Evolutionary conservation across 441 rosid genomes (phyloP), one percentile per base, ranked within the genome.

Genomic region (Sinapis alba): DNA sequence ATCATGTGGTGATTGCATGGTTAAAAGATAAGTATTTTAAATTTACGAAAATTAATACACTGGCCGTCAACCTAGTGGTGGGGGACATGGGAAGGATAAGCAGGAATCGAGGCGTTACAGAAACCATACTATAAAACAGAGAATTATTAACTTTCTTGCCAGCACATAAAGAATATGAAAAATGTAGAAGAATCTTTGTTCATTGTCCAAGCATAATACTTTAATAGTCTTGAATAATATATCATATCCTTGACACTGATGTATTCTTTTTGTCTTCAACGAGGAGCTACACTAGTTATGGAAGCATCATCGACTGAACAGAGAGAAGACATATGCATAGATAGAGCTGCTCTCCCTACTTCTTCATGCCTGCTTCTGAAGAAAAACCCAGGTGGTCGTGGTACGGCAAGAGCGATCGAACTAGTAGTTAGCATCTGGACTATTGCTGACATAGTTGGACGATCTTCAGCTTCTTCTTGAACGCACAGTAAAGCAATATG

Each of bases 401-500:
- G 68, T 4, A n/a, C 23, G 0, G 47, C 61, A 4, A 71, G 32
- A 50, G 61, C 4, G 6, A 28, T 28, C n/a, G 75, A 61, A 38
- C 56, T 71, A 47, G 24, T 71, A 21, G 60, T 45, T 16, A 71
- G 75, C 75, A 71, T 71, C 50, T 65, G 28, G 15, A 69, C 10
- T 8, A 81, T 59, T 0, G 63, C 66, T n/a, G 82, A 73, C 80
- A 69, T 74, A 1, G 68, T 68, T 7, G 79, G 87, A 58, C 85
- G 77, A 2, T 69, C 79, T 28, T 51, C 62, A 12, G 72, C 68
- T 19, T 77, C 73, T 27, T 81, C 76, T 62, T 77, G 81, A 61
- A 84, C 82, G 51, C 84, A 81, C 12, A 84, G 56, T 11, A 84
- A 64, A 2, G 82, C 83, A 0, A 79, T 74, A 30, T 77, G 78